Conservation (phyloP, 2,329 filamentous ascomycete species). For the Alternaria incomplexa region DNA sequence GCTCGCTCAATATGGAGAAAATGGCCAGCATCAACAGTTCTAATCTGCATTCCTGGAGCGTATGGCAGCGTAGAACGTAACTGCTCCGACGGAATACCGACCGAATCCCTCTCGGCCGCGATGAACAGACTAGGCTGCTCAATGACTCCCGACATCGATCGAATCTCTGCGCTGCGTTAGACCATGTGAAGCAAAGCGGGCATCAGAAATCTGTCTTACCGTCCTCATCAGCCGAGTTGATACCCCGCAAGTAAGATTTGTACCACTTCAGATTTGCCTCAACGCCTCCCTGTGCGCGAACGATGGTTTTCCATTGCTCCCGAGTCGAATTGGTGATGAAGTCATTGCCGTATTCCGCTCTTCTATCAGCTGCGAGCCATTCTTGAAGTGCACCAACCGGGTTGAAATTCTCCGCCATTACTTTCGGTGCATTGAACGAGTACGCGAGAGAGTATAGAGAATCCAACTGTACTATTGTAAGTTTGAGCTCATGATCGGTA, state of each 20-base stretch:
- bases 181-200: not conserved
- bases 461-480: not conserved
- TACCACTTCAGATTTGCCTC: not conserved
- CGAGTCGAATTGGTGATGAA: not conserved
- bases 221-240: not conserved
- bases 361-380: not conserved
- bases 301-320: not conserved
- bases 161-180: not conserved
- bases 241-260: not conserved
- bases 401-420: not conserved
- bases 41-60: not conserved
- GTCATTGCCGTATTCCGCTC: not conserved
- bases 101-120: not conserved
- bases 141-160: not conserved
- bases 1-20: not conserved
- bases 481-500: fast-evolving
- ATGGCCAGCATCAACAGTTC: not conserved
- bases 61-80: not conserved
- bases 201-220: not conserved
- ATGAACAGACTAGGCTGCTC: not conserved
- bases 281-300: not conserved
- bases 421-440: not conserved
- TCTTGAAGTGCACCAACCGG: not conserved
- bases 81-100: not conserved
- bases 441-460: not conserved